phyloP scores from a whole-genome alignment of 1,284 basidiomycete genomes.

The Cystobasidium sp. region DNA sequence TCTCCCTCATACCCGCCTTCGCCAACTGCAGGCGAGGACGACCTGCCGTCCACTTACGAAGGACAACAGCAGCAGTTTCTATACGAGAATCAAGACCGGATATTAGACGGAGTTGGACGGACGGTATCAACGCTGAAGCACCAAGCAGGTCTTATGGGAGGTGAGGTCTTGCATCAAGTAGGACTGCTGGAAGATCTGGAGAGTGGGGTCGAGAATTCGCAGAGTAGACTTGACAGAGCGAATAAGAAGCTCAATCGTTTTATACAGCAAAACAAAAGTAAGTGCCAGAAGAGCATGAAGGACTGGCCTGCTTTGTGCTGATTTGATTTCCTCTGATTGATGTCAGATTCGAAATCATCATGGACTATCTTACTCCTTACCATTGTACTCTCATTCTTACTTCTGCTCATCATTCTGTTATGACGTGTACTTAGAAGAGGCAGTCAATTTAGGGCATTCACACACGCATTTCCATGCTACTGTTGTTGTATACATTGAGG shows the following conservation, averaged over 20 bases:
- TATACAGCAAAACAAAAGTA: constrained; percentile 44
- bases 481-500: too few species aligned
- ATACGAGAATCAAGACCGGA: constrained; percentile 79
- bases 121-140: constrained; percentile 77
- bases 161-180: constrained; percentile 81
- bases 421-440: background rate
- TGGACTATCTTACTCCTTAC: constrained; percentile 46
- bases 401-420: constrained; percentile 39
- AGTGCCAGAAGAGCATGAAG: background rate
- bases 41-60: constrained; percentile 32
- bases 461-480: too few species aligned
- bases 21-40: background rate
- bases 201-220: constrained; percentile 31
- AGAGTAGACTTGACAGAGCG: constrained; percentile 41
- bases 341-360: constrained; percentile 42
- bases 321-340: background rate
- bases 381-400: constrained; percentile 40
- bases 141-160: constrained; percentile 87
- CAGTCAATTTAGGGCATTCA: background rate
- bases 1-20: constrained; percentile 23
- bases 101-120: constrained; percentile 79
- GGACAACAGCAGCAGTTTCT: constrained; percentile 66
- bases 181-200: constrained; percentile 54
- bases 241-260: constrained; percentile 39
- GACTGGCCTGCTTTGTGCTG: background rate